Evolutionary conservation across 2,329 filamentous ascomycete genomes (phyloP), one percentile per base, ranked within the genome.

Genomic region (Colletotrichum agaves): DNA sequence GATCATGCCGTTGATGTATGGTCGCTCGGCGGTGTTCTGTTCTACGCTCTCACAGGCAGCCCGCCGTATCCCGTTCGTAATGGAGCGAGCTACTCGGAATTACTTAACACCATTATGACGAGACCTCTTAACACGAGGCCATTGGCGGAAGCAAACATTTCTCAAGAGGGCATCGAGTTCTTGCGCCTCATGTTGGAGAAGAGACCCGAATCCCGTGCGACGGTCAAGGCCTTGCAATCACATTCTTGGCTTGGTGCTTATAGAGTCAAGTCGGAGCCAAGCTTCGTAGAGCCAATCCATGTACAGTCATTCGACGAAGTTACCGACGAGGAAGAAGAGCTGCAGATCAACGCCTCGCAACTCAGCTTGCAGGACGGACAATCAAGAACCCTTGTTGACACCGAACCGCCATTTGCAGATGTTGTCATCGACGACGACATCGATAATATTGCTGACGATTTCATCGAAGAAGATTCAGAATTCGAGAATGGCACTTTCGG

Each of bases 1-100:
- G 93, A 90, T 75, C 93, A 97, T 69, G 93, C 94, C 1, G 93
- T 98, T 35, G 96, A 99, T 76, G 92, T 98, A 70, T 99, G 96
- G 95, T 98, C 96, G 0, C 88, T 97, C 52, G 96, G 93, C 15
- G 96, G 94, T 13, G 96, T 99, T 1, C 80, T 98, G 5, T 99
- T 94, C 81, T 96, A 92, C 74, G 85, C 93, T 6, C 83, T 99
- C n/a, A 94, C 91, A 5, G 89, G 88, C 11, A 85, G 85, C 33
- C 92, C 95, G 31, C 95, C 96, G 0, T 98, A 93, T 76, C 91
- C 91, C 31, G 94, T 92, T 15, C 88, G 90, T 70, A 89, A 87
- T 31, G 93, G 93, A 72, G 89, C 91, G 57, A 90, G 89, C 70
- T 92, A 95, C 69, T 89, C 90, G 4, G 91, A 93, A 72, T 90